Evolutionary conservation across 495 filamentous ascomycete species (phyloP).

Genomic region (Tuber magnatum): DNA sequence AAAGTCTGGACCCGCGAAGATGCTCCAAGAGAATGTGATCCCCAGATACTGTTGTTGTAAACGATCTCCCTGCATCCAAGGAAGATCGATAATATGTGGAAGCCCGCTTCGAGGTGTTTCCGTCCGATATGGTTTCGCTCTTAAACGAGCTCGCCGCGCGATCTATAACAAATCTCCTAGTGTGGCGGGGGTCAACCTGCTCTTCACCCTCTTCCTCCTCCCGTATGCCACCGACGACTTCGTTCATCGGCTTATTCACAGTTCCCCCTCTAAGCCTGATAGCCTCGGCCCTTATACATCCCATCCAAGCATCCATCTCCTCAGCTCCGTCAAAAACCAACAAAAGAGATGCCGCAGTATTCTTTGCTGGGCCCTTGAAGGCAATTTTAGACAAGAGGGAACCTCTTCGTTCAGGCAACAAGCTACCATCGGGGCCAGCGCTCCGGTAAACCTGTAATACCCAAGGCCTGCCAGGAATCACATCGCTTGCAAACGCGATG

Average conservation of each 20-base stretch:
- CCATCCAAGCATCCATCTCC: constrained; percentile 80
- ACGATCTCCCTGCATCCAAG: constrained; percentile 37
- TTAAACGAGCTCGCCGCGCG: constrained; percentile 21
- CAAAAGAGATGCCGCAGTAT: constrained; percentile 61
- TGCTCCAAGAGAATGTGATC: constrained; percentile 36
- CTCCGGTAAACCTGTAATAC: constrained; percentile 83
- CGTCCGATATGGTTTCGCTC: constrained; percentile 31
- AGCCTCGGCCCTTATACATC: constrained; percentile 46
- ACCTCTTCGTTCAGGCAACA: constrained; percentile 45
- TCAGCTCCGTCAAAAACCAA: constrained; percentile 74
- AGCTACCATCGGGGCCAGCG: constrained; percentile 56
- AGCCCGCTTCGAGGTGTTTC: constrained; percentile 36
- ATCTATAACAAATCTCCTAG: constrained; percentile 32
- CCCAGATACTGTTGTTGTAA: constrained; percentile 31
- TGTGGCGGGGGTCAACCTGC: constrained; percentile 23
- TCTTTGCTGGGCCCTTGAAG: constrained; percentile 56
- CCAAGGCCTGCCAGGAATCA: constrained; percentile 85
- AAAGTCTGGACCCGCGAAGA: constrained; percentile 34
- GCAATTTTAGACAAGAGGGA: constrained; percentile 67
- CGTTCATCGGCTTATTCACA: constrained; percentile 22
- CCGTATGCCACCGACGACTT: constrained; percentile 1
- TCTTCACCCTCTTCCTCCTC: constrained; percentile 34
- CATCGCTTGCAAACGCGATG: constrained; percentile 87
- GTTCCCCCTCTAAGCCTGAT: constrained; percentile 43
- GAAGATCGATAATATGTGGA: constrained; percentile 36